Conservation (phyloP, 768 basidiomycete genomes). For the Boletus vermiculosoides region DNA sequence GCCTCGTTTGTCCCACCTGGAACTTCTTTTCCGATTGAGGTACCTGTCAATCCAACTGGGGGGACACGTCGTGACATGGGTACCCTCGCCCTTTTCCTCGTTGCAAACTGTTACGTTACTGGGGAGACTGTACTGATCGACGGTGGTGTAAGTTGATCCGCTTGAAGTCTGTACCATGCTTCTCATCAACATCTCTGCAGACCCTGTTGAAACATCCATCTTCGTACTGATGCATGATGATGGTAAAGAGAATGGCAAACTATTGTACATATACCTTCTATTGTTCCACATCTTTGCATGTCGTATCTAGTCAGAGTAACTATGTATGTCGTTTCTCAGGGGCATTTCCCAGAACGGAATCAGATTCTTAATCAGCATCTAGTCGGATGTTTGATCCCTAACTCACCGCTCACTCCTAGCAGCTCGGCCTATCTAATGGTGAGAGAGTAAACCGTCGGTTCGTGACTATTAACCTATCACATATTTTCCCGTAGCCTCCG, state of each 20-base stretch:
- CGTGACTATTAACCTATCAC: background rate
- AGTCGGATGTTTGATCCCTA: background rate
- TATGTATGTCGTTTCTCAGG: background rate
- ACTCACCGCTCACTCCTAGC: background rate
- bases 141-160: background rate
- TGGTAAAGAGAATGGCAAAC: background rate
- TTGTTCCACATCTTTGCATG: background rate
- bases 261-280: too few species aligned
- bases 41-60: background rate
- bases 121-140: background rate
- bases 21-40: background rate
- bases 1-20: background rate
- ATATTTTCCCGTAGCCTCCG: constrained; percentile 41
- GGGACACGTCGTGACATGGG: background rate
- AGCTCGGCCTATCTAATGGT: constrained; percentile 15
- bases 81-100: background rate
- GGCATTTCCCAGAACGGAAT: constrained; percentile 12
- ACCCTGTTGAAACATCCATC: background rate
- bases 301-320: too few species aligned
- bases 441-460: background rate
- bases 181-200: background rate
- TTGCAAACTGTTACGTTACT: background rate
- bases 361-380: constrained; percentile 19
- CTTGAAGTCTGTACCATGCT: background rate
- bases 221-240: background rate